Base-by-base conservation (phyloP, 352 stramenopile species). In the Phytophthora agathidicida region DNA sequence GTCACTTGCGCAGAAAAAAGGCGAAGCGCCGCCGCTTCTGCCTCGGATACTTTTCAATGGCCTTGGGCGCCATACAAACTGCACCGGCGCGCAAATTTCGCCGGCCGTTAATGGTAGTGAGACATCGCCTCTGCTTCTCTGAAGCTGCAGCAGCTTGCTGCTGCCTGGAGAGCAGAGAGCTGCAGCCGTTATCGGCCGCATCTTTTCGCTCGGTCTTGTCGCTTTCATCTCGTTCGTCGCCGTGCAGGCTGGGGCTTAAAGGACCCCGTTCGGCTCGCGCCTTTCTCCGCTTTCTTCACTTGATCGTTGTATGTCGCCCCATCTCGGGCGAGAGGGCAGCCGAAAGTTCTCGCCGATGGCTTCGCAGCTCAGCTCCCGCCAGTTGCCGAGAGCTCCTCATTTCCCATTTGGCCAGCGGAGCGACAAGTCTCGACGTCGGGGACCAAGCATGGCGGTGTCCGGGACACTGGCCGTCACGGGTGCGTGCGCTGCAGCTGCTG, bases 391-490 rank as follows among this genome's bases (percentile, higher is more conserved):
- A 22, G 1, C 17, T 52, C 16, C 11, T 75, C 73, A 82, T 79
- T 82, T 75, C 48, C 65, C 16, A 73, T 68, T 79, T 75, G 60
- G 66, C 51, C 46, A 43, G 16, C 54, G 45, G 52, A 62, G 53
- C 49, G 57, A 31, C 28, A 73, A 68, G 61, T 73, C 68, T 42
- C 37, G 47, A 39, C 19, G 48, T n/a, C n/a, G 39, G 47, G 61
- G 48, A 45, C 24, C 26, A 55, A n/a, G 55, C n/a, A 83, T 80
- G 73, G 60, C 50, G 32, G 64, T 76, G 60, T 76, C 73, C 10
- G 71, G 68, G 48, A 78, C 71, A 70, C 65, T 83, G 22, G 46
- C 71, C 42, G 69, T 80, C 19, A 68, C 38, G 28, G 73, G 71
- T 83, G 48, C 53, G 73, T 33, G 0, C 24, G 1, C 22, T 42